phyloP scores from a whole-genome alignment of 2,329 filamentous ascomycete genomes.

The Alternaria sp. region DNA sequence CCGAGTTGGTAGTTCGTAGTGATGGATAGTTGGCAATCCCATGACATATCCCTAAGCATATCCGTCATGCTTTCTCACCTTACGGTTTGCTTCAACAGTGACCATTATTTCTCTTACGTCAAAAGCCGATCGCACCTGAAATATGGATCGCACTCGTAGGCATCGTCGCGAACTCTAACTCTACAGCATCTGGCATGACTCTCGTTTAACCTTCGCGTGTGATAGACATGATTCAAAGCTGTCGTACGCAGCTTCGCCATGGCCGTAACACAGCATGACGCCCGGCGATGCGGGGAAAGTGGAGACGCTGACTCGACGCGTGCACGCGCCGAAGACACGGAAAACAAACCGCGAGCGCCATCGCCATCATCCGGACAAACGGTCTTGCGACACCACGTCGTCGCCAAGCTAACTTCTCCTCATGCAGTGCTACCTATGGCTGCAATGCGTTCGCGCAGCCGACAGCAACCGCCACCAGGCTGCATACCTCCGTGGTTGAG shows the following conservation, averaged over 20 bases:
- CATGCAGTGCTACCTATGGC: background rate
- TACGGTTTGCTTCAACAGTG: background rate
- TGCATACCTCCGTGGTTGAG: slow-evolving; percentile 10
- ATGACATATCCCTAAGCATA: background rate
- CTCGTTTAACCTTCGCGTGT: background rate
- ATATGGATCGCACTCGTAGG: background rate
- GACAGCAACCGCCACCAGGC: background rate
- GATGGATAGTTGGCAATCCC: background rate
- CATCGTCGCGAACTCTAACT: background rate
- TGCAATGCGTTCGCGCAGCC: background rate
- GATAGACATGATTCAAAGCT: background rate
- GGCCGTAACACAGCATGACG: background rate
- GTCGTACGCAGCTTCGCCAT: background rate
- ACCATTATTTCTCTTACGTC: background rate
- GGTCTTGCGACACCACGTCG: background rate
- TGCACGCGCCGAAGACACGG: slow-evolving; percentile 14
- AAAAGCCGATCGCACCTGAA: background rate
- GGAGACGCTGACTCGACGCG: slow-evolving; percentile 3
- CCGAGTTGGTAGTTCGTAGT: background rate
- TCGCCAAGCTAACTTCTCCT: background rate
- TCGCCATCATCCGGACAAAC: slow-evolving; percentile 13
- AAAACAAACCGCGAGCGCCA: slow-evolving; percentile 35
- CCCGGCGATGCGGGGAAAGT: slow-evolving; percentile 5
- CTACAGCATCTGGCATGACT: background rate
- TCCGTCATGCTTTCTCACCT: background rate